These are phyloP conservation scores for Ophiocordyceps camponoti-floridani DNA, from an alignment of 2,329 filamentous ascomycete genomes.

Conservation along the genomic window DNA sequence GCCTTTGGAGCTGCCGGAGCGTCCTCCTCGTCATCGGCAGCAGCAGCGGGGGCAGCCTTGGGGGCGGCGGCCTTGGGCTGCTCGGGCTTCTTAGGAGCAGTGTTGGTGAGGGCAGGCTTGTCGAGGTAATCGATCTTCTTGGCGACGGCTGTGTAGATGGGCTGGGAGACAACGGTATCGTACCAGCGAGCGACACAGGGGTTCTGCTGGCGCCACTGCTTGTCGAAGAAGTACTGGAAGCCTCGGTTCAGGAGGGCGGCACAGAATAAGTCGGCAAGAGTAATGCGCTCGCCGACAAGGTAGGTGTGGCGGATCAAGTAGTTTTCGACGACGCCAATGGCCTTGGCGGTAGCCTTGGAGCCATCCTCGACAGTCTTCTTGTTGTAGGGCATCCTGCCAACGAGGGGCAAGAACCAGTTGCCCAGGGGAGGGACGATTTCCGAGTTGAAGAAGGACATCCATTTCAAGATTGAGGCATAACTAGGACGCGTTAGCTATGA, in stretches of 20 bases:
- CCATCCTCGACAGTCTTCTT: conserved; percentile 88
- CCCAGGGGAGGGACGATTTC: conserved; percentile 62
- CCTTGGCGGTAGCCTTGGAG: conserved; percentile 50
- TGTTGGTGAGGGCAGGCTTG: conserved; percentile 54
- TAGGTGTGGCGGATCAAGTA: conserved; percentile 88
- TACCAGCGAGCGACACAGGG: conserved; percentile 88
- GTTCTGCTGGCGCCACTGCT: conserved; percentile 67
- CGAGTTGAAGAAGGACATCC: conserved; percentile 92
- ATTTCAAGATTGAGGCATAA: conserved; percentile 92
- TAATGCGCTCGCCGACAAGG: conserved; percentile 94
- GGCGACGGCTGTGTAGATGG: conserved; percentile 70
- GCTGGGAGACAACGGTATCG: conserved; percentile 82
- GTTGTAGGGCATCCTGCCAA: conserved; percentile 77
- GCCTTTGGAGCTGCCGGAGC: conserved; percentile 54
- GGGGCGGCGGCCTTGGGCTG: conserved; percentile 47
- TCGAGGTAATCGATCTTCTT: conserved; percentile 65
- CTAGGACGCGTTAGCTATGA: conserved; percentile 17
- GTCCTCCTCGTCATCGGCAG: conserved; percentile 22
- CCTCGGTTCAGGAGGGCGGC: conserved; percentile 65
- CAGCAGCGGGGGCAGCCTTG: conserved; percentile 32
- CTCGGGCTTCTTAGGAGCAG: conserved; percentile 62
- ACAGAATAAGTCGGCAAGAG: conserved; percentile 83
- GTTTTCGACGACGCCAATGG: conserved; percentile 58
- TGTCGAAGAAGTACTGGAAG: conserved; percentile 90
- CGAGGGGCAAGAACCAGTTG: conserved; percentile 72